Percentiles rank a stretch among this genome's conserved stretches.
phyloP scores from a whole-genome alignment of 805 yeast genomes.

The Candida sakaeoensis region DNA sequence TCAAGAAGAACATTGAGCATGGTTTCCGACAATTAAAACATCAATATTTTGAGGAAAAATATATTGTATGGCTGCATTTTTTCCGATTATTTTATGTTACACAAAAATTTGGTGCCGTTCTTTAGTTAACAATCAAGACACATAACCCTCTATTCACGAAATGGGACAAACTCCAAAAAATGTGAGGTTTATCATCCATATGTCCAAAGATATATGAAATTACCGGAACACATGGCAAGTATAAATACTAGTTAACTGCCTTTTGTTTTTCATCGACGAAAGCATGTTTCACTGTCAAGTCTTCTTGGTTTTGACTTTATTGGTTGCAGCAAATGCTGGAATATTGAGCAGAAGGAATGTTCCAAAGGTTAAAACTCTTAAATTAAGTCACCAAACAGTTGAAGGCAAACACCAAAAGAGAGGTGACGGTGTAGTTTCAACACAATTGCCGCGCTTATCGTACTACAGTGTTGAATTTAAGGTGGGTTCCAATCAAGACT shows the following conservation, averaged over 20 bases:
- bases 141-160: too few relatives aligned
- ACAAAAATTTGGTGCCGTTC: too few relatives aligned
- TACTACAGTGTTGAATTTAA: neutral
- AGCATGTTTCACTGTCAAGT: neutral
- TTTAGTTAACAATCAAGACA: too few relatives aligned
- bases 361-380: neutral
- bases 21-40: too few relatives aligned
- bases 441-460: neutral
- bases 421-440: neutral
- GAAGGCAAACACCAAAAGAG: neutral
- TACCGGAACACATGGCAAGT: too few relatives aligned
- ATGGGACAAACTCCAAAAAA: too few relatives aligned
- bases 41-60: too few relatives aligned
- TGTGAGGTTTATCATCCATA: too few relatives aligned
- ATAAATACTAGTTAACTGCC: neutral
- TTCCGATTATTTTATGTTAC: too few relatives aligned
- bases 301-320: neutral
- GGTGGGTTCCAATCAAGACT: conserved; percentile 1
- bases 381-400: neutral
- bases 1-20: too few relatives aligned
- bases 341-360: neutral
- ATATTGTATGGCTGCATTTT: too few relatives aligned
- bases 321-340: neutral
- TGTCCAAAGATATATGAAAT: too few relatives aligned
- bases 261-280: neutral